Evolutionary conservation across 176 grass and related monocot species (phyloP).

Genomic region (Paspalum notatum): DNA sequence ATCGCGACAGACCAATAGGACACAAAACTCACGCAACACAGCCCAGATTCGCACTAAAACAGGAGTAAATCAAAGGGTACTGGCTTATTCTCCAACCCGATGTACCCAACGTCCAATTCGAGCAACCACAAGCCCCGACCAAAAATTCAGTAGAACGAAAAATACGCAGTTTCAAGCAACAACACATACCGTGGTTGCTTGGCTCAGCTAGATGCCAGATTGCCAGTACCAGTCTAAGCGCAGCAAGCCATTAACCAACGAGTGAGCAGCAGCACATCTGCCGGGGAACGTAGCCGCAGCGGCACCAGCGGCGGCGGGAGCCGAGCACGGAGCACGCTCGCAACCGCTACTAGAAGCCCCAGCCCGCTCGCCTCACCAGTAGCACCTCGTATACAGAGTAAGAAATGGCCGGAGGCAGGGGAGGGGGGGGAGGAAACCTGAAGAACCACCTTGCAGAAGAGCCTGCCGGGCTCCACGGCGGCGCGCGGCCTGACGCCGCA

Average conservation of each 20-base stretch:
- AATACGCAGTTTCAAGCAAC: neutral
- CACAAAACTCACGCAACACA: neutral
- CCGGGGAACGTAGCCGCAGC: neutral
- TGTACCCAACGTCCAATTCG: neutral
- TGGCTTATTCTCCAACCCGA: neutral
- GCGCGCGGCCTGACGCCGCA: slow-evolving; percentile 35
- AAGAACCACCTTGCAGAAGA: slow-evolving; percentile 50
- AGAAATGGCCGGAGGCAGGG: neutral
- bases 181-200: neutral
- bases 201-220: neutral
- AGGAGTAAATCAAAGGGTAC: neutral
- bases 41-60: neutral
- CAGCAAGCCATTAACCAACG: neutral
- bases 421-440: neutral
- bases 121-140: neutral
- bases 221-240: neutral
- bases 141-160: neutral
- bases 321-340: neutral
- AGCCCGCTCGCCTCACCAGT: neutral
- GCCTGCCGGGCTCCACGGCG: neutral
- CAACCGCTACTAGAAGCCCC: neutral
- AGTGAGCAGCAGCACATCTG: slow-evolving; percentile 12
- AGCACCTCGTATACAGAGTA: neutral
- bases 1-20: neutral
- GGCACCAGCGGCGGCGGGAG: neutral